phyloP scores from a whole-genome alignment of 2,329 filamentous ascomycete species.

The Capronia americana region DNA sequence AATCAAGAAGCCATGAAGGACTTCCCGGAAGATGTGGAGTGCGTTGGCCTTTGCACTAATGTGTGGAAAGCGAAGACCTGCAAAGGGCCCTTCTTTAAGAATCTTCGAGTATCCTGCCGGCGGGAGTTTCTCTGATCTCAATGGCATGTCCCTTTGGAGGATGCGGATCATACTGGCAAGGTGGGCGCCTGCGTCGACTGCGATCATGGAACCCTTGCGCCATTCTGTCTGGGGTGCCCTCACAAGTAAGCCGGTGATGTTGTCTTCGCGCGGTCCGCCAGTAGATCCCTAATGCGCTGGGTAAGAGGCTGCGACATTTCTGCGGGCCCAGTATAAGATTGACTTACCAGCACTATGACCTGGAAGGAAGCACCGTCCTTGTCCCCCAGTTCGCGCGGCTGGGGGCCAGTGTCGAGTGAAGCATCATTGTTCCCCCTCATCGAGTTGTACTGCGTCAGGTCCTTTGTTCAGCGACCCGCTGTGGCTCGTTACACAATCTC shows the following conservation, averaged over 20 bases:
- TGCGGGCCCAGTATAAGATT: conserved; percentile 8
- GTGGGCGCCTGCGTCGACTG: conserved; percentile 93
- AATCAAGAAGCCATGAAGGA: conserved; percentile 88
- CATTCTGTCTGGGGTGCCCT: conserved; percentile 80
- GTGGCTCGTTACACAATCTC: conserved; percentile 26
- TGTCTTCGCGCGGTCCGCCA: conserved; percentile 88
- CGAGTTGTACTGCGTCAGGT: conserved; percentile 9
- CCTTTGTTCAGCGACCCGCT: conserved; percentile 14
- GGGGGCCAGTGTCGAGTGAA: conserved; percentile 23
- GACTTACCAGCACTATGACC: conserved; percentile 72
- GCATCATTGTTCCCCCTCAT: conserved; percentile 33
- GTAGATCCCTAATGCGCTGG: conserved; percentile 71
- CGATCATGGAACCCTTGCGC: conserved; percentile 80
- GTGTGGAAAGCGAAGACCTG: conserved; percentile 74
- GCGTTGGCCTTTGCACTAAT: conserved; percentile 76
- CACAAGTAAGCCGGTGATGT: conserved; percentile 87
- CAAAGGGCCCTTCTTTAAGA: conserved; percentile 72
- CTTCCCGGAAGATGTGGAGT: conserved; percentile 74
- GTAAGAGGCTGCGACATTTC: conserved; percentile 15
- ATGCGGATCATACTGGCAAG: conserved; percentile 83
- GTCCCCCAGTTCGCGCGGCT: conserved; percentile 39
- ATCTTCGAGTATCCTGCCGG: conserved; percentile 40
- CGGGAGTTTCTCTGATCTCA: conserved; percentile 39
- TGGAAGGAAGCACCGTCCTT: conserved; percentile 63
- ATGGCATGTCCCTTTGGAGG: conserved; percentile 64